A percentile compares a stretch with the other conserved stretches of the same genome.
Conservation (phyloP, 2,329 filamentous ascomycete genomes). For the Lasiodiplodia theobromae region DNA sequence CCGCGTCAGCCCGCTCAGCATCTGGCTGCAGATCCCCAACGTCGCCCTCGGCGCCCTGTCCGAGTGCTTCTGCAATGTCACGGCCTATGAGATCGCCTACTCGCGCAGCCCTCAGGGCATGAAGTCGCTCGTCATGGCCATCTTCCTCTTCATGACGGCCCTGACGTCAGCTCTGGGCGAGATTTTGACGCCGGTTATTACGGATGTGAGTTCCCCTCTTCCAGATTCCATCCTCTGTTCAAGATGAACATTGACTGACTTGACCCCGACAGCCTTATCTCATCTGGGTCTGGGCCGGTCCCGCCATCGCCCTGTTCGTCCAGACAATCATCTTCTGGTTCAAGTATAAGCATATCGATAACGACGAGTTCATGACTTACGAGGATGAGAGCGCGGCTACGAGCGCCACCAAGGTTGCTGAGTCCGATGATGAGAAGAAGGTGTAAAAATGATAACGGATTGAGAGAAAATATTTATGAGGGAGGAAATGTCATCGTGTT, state of each 20-base stretch:
- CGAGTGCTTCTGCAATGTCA: constrained; percentile 53
- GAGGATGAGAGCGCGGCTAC: not conserved
- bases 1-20: constrained; percentile 48
- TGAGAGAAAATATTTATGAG: not conserved
- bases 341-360: constrained; percentile 55
- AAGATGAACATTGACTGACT: not conserved
- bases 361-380: constrained; percentile 55
- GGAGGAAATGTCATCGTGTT: not conserved
- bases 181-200: constrained; percentile 22
- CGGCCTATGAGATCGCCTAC: constrained; percentile 55
- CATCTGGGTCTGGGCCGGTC: constrained; percentile 52
- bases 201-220: constrained; percentile 6
- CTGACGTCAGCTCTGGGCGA: constrained; percentile 26
- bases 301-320: constrained; percentile 56
- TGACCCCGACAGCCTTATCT: constrained; percentile 8
- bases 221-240: not conserved
- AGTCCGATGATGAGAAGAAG: not conserved
- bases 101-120: constrained; percentile 52
- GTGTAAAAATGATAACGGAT: not conserved
- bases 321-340: constrained; percentile 59
- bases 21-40: constrained; percentile 54
- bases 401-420: not conserved
- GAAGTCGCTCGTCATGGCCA: constrained; percentile 51
- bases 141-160: constrained; percentile 49
- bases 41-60: constrained; percentile 47